Percentiles rank a stretch among this genome's conserved stretches.
These are phyloP conservation scores for Ceratocystis smalleyi DNA, from an alignment of 2,329 filamentous ascomycete genomes.

Conservation along the genomic window DNA sequence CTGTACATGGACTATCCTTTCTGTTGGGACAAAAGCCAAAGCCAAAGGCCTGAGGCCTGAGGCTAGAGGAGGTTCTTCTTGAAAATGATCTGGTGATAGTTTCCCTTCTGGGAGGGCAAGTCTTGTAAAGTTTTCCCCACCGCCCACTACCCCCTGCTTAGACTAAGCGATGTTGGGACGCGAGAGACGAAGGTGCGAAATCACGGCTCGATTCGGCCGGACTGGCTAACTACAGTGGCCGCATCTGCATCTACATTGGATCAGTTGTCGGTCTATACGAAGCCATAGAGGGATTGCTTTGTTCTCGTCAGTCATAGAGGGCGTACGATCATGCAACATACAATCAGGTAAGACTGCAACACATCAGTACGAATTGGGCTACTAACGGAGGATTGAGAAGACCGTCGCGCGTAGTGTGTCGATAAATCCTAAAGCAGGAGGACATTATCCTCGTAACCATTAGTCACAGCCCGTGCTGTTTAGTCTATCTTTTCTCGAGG, in stretches of 20 bases:
- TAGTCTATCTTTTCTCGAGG: too few relatives aligned
- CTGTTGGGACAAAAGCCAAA: background rate
- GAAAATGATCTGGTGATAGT: background rate
- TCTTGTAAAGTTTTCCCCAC: too few relatives aligned
- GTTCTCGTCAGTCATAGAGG: background rate
- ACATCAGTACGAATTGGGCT: background rate
- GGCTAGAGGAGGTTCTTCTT: background rate
- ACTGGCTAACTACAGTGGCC: background rate
- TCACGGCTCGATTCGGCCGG: background rate
- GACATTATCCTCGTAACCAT: too few relatives aligned
- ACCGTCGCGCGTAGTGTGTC: too few relatives aligned
- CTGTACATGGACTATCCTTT: slow-evolving; percentile 4
- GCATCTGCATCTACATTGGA: background rate
- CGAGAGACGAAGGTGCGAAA: background rate
- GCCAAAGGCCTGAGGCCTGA: background rate
- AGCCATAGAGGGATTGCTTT: background rate
- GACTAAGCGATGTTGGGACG: background rate
- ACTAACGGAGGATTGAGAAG: background rate
- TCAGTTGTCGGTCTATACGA: background rate
- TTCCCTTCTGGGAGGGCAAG: background rate
- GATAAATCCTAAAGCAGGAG: too few relatives aligned
- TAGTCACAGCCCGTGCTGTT: too few relatives aligned
- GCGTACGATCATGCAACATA: background rate
- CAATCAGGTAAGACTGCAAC: background rate
- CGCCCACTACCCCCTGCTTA: background rate